Base-by-base conservation (phyloP, 257 asterid species). In the Scutellaria minor region DNA sequence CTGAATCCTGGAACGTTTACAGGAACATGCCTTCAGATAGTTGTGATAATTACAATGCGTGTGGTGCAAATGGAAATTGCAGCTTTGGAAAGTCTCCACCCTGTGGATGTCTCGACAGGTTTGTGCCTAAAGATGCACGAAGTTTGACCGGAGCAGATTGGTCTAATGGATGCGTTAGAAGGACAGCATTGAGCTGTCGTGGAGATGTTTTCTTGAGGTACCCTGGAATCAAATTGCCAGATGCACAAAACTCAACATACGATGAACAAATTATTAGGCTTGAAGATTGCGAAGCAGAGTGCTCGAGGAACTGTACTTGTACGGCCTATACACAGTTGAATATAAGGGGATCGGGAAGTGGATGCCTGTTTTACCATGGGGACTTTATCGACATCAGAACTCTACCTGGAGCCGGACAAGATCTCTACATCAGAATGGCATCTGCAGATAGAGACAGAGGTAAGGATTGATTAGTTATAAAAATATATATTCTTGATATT, bases 321-420 rank as follows among this genome's bases (percentile, higher is more conserved):
- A 61, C 58, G 64, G 87, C 90, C 0, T 85, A 79, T 59, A 35
- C 79, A 13, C 70, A 72, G 59, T 56, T 77, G 45, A 75, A 79
- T 53, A 46, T 81, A 2, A 58, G 77, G 2, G 18, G 15, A 9
- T 51, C 72, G 24, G 54, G 9, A 37, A 46, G 81, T 71, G 90
- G 90, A n/a, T 85, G 90, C 78, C 27, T 85, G 80, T 54, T 70
- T 65, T 83, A 87, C 80, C 60, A 68, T 9, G 82, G 71, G 3
- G 83, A 83, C 40, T 83, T 85, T 70, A 27, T 72, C 14, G 86
- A 85, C 42, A 60, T 83, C 3, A 79, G 82, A 76, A 54, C 35
- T 5, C 7, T 72, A 3, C 14, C 68, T 8, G 11, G 18, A 44
- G 68, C 47, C 5, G 77, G 73, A 13, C 70, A 65, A 18, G 77